Percentiles rank a stretch among this genome's conserved stretches.
Conservation (phyloP, 75 land plant species). For the Pinus tabuliformis region DNA sequence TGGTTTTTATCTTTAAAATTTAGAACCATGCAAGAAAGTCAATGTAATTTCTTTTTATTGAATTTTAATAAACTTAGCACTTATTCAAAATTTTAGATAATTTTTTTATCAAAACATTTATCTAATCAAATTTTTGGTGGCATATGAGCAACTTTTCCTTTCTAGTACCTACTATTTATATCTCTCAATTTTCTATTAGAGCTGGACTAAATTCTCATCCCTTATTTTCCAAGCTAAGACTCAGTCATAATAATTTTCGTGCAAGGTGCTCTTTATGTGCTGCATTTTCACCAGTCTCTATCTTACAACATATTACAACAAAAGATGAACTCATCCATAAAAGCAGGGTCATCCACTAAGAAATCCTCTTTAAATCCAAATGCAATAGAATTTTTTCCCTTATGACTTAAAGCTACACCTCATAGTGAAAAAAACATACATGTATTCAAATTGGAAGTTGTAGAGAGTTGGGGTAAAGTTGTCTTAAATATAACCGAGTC, state of each 20-base stretch:
- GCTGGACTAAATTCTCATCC: background rate
- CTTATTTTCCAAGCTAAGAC: background rate
- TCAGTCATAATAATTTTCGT: background rate
- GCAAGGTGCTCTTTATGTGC: constrained; percentile 15
- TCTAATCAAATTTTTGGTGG: background rate
- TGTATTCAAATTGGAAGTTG: constrained; percentile 8
- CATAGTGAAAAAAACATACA: constrained; percentile 9
- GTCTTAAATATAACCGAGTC: constrained; percentile 69
- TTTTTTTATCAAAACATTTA: background rate
- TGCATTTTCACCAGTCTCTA: background rate
- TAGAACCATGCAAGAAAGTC: too few relatives aligned
- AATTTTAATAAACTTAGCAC: background rate
- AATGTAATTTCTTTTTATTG: background rate
- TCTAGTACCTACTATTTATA: background rate
- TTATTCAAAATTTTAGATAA: background rate
- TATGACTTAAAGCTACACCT: constrained; percentile 28
- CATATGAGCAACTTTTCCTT: background rate
- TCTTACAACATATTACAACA: background rate
- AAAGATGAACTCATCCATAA: constrained; percentile 44
- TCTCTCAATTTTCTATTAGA: background rate
- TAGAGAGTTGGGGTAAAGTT: constrained; percentile 41
- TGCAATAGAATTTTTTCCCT: constrained; percentile 89
- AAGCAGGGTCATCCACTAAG: constrained; percentile 9
- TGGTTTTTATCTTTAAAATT: too few relatives aligned
- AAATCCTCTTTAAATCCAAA: constrained; percentile 73